A percentile compares a stretch with the other conserved stretches of the same genome.
Conservation (phyloP, 2,329 filamentous ascomycete genomes). For the Aspergillus hortae region DNA sequence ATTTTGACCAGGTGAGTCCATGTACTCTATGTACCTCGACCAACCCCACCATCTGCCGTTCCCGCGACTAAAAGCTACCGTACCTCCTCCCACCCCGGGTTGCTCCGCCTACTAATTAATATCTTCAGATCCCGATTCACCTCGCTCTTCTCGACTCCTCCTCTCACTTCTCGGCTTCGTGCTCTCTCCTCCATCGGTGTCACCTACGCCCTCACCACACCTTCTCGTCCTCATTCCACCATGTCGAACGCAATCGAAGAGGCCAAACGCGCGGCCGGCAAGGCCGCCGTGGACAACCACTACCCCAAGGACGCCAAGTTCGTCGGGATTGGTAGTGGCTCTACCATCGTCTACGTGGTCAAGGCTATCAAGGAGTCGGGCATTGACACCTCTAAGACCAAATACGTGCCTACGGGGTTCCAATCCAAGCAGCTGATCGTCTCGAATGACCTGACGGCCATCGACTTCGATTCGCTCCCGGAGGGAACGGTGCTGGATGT, state of each 20-base stretch:
- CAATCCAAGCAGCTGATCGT: conserved; percentile 86
- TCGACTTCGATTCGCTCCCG: conserved; percentile 73
- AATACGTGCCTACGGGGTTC: conserved; percentile 88
- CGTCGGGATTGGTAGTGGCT: conserved; percentile 63
- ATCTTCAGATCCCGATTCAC: background rate
- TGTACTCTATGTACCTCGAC: background rate
- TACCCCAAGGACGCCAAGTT: conserved; percentile 56
- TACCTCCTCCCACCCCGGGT: conserved; percentile 1
- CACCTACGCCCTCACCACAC: conserved; percentile 2
- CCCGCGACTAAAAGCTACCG: background rate
- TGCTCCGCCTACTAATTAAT: background rate
- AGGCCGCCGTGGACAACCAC: conserved; percentile 57
- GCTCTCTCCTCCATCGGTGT: background rate
- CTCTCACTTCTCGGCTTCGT: conserved; percentile 5
- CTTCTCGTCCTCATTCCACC: conserved; percentile 21
- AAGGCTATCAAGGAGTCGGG: conserved; percentile 57
- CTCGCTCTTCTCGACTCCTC: background rate
- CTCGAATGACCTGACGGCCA: conserved; percentile 69
- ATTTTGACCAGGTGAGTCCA: conserved; percentile 5
- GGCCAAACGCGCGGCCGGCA: conserved; percentile 59
- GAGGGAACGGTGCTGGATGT: conserved; percentile 69
- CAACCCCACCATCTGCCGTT: background rate
- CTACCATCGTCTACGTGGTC: conserved; percentile 65
- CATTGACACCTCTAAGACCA: conserved; percentile 56
- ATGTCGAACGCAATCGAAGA: conserved; percentile 48